Evolutionary conservation across 257 asterid species (phyloP), one percentile per base, ranked within the genome.

Genomic region (Agastache rugosa): DNA sequence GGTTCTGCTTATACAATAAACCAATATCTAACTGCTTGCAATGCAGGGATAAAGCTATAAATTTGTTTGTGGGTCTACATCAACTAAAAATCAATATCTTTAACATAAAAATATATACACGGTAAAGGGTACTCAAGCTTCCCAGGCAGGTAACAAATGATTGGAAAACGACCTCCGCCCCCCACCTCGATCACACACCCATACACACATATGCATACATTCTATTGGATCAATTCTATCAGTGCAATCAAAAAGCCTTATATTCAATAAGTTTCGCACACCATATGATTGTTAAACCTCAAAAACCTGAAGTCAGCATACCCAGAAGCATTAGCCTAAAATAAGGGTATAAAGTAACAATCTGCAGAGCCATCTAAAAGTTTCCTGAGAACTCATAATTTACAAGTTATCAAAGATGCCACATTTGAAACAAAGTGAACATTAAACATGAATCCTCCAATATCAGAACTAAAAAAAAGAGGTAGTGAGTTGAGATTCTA

Each of bases 401-500:
- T 11, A 55, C 23, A 72, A 77, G 48, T 27, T 20, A 42, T 37
- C 19, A 59, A 6, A 72, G 56, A 69, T 27, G 23, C 56, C 35
- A 71, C 75, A 73, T 73, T 63, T 63, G 20, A 66, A 53, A 70
- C 39, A 63, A 9, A 23, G 14, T 5, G 7, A 69, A 19, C 48
- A 54, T 48, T n/a, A 35, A 66, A 59, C 35, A 60, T 22, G 10
- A 51, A 59, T 9, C 47, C 11, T 17, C 31, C 39, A 5, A 25
- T 31, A 67, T 39, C 67, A 62, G 62, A 77, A 62, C 47, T 4
- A 23, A 35, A 8, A 15, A 59, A 9, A 69, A 47, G 2, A 3
- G 69, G 42, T 39, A 31, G 69, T 45, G 65, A 77, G 10, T 31
- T 44, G 6, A 48, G 53, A 34, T 59, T 65, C 80, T 71, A 71